These are phyloP conservation scores for Oryza rufipogon DNA, from an alignment of 176 grass and related monocot species.

Conservation along the genomic window DNA sequence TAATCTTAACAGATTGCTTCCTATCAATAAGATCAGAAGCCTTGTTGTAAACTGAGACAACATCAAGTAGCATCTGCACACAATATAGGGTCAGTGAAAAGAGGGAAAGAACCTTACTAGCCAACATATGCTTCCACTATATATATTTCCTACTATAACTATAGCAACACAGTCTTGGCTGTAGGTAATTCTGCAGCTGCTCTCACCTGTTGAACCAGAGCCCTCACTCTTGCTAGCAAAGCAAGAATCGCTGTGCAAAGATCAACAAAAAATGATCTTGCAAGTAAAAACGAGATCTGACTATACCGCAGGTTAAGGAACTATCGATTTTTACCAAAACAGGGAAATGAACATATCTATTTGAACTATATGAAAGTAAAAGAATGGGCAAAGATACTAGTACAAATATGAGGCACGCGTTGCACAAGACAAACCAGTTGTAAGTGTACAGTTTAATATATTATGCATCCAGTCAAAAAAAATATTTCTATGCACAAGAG, in stretches of 20 bases:
- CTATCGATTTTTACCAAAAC: constrained; percentile 21
- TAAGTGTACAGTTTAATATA: neutral
- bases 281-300: constrained; percentile 87
- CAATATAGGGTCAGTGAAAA: constrained; percentile 23
- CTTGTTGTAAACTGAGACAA: constrained; percentile 78
- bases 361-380: neutral
- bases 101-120: constrained; percentile 8
- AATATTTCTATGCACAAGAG: neutral
- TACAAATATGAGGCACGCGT: constrained; percentile 1
- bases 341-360: constrained; percentile 18
- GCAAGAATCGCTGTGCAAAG: constrained; percentile 65
- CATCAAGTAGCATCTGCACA: constrained; percentile 77
- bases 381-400: neutral
- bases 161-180: neutral
- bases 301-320: constrained; percentile 67
- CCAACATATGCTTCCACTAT: constrained; percentile 27
- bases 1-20: constrained; percentile 83
- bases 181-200: constrained; percentile 3
- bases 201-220: constrained; percentile 86
- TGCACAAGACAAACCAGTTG: neutral
- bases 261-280: constrained; percentile 85
- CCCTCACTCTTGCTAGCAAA: constrained; percentile 78
- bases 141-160: neutral
- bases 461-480: no score
- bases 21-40: constrained; percentile 67